Evolutionary conservation across 495 filamentous ascomycete genomes (phyloP).

Genomic region (Aspergillus campestris): DNA sequence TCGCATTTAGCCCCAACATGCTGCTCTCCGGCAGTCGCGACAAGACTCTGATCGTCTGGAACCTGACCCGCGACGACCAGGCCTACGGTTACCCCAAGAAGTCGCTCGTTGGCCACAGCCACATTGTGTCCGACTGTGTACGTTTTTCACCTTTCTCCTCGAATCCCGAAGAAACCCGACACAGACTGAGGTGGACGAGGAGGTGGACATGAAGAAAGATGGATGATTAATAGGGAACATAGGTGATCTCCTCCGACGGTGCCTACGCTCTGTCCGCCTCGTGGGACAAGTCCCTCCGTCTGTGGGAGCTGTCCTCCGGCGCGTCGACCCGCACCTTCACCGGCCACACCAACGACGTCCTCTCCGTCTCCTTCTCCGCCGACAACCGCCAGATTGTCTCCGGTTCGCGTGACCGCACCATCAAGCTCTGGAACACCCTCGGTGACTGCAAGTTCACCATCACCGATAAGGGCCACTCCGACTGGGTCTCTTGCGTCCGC

Average conservation of each 20-base stretch:
- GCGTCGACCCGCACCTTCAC: slow-evolving; percentile 96
- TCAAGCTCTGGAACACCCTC: slow-evolving; percentile 99
- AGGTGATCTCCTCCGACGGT: slow-evolving; percentile 99
- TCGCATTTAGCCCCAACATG: slow-evolving; percentile 87
- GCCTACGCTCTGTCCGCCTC: slow-evolving; percentile 98
- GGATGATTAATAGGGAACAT: slow-evolving; percentile 13
- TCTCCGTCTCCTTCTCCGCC: slow-evolving; percentile 99
- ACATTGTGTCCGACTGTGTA: slow-evolving; percentile 99
- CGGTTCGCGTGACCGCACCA: slow-evolving; percentile 91
- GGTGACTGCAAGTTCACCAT: slow-evolving; percentile 99
- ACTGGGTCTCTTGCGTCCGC: slow-evolving; percentile 99
- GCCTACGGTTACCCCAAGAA: slow-evolving; percentile 98
- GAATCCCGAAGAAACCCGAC: slow-evolving; percentile 3
- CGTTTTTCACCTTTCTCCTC: slow-evolving; percentile 27
- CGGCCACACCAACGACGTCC: slow-evolving; percentile 98
- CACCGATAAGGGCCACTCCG: slow-evolving; percentile 98
- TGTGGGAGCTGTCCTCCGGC: slow-evolving; percentile 97
- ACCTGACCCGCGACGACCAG: slow-evolving; percentile 97
- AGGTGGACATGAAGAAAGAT: slow-evolving; percentile 10
- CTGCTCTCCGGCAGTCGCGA: slow-evolving; percentile 94
- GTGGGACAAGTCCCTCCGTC: slow-evolving; percentile 99
- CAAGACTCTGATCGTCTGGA: slow-evolving; percentile 99
- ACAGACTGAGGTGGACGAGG: not conserved
- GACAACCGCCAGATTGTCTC: slow-evolving; percentile 99
- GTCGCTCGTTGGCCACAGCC: slow-evolving; percentile 94